Conservation (phyloP, 495 filamentous ascomycete species). For the Sabuloglossum arenarium region DNA sequence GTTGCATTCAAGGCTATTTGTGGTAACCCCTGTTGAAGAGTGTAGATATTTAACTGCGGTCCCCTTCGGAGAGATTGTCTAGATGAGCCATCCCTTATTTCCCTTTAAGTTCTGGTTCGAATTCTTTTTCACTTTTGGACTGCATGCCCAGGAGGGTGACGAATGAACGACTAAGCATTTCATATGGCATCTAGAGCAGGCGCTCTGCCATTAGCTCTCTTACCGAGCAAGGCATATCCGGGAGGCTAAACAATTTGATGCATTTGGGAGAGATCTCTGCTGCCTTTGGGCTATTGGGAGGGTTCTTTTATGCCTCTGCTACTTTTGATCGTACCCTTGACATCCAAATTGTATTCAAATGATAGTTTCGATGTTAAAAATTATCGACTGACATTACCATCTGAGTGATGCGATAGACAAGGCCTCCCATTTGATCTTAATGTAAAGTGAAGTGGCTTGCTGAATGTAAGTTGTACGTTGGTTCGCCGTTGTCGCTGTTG, state of each 20-base stretch:
- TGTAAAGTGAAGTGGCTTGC: neutral
- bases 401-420: too few species aligned
- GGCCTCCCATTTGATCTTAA: neutral
- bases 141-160: neutral
- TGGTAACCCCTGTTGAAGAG: neutral
- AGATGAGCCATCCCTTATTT: neutral
- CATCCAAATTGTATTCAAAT: neutral
- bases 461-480: too few species aligned
- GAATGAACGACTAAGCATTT: neutral
- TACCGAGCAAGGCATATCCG: neutral
- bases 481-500: too few species aligned
- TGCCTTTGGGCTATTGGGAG: neutral
- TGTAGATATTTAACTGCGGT: neutral
- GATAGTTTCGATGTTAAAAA: neutral
- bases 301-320: neutral
- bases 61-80: neutral
- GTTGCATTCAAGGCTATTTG: neutral
- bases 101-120: neutral
- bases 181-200: neutral
- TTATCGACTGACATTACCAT: too few species aligned
- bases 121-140: neutral
- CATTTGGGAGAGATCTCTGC: neutral
- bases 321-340: neutral
- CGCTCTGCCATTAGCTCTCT: neutral
- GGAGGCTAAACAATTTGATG: neutral